Percentiles rank a stretch among this genome's conserved stretches.
Conservation (phyloP, 306 rosid species). For the Glycine tomentella region DNA sequence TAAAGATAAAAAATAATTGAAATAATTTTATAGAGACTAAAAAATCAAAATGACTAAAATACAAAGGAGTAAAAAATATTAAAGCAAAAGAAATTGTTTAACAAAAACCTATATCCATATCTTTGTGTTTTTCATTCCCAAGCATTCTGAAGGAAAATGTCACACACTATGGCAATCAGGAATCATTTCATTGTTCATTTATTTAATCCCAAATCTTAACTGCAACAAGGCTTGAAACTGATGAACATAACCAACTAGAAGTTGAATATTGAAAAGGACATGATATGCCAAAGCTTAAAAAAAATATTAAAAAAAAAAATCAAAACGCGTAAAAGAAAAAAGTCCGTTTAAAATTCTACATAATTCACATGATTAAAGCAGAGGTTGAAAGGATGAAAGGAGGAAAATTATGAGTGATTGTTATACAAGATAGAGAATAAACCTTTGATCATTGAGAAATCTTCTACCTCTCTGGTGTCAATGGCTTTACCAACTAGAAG, state of each 20-base stretch:
- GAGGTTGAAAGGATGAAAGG: not conserved
- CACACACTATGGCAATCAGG: too few relatives aligned
- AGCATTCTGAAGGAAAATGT: too few relatives aligned
- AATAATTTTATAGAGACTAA: too few relatives aligned
- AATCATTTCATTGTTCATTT: not conserved
- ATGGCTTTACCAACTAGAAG: too few relatives aligned
- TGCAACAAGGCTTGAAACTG: not conserved
- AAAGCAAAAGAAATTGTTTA: too few relatives aligned
- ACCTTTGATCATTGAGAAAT: slow-evolving; percentile 55
- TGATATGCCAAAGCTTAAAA: not conserved
- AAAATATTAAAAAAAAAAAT: not conserved
- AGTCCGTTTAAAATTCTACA: not conserved
- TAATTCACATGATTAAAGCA: not conserved
- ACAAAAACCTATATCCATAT: too few relatives aligned
- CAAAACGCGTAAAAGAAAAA: not conserved
- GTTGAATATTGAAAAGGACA: not conserved
- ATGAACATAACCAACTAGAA: not conserved
- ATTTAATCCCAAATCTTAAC: not conserved
- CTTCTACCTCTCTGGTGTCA: too few relatives aligned
- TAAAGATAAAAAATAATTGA: too few relatives aligned
- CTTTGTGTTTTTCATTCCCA: too few relatives aligned
- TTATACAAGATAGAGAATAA: slow-evolving; percentile 65
- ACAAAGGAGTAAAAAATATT: too few relatives aligned
- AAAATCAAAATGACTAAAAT: too few relatives aligned
- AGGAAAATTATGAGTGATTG: not conserved